Percentiles rank a stretch among this genome's conserved stretches.
phyloP scores from a whole-genome alignment of 106 monocot species.

The Posidonia australis region DNA sequence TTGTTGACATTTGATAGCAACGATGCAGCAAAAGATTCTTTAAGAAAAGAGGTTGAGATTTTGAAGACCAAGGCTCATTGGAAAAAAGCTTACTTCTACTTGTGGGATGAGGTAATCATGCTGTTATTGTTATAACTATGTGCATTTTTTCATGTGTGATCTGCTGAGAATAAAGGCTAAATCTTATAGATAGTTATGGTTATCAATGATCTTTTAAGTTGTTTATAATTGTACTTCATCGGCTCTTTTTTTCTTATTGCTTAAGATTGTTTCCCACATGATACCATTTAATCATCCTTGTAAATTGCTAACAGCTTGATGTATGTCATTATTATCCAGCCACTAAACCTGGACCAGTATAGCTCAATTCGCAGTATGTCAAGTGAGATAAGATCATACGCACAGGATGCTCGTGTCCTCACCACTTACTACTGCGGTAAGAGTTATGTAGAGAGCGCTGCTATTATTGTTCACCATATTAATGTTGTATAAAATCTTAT shows the following conservation, averaged over 20 bases:
- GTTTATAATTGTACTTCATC: background rate
- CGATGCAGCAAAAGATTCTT: slow-evolving; percentile 57
- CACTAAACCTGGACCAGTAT: slow-evolving; percentile 79
- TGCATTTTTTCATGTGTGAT: background rate
- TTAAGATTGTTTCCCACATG: background rate
- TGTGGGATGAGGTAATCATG: slow-evolving; percentile 89
- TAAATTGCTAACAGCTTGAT: slow-evolving; percentile 13
- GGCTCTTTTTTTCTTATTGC: background rate
- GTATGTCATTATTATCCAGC: slow-evolving; percentile 53
- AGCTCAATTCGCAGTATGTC: slow-evolving; percentile 75
- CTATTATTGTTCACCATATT: background rate
- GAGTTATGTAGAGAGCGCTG: background rate
- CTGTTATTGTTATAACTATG: background rate
- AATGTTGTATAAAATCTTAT: background rate
- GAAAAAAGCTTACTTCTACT: slow-evolving; percentile 95
- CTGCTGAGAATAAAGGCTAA: background rate
- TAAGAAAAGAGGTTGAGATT: slow-evolving; percentile 78
- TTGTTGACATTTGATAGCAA: slow-evolving; percentile 38
- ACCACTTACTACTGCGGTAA: slow-evolving; percentile 97
- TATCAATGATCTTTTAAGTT: too few species aligned
- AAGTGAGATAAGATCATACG: slow-evolving; percentile 66
- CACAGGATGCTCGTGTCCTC: slow-evolving; percentile 82
- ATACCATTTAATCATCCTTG: background rate
- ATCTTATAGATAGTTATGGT: too few species aligned
- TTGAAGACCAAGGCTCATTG: slow-evolving; percentile 82